These are phyloP conservation scores for Grammothele lineata DNA, from an alignment of 768 basidiomycete genomes.

Conservation along the genomic window DNA sequence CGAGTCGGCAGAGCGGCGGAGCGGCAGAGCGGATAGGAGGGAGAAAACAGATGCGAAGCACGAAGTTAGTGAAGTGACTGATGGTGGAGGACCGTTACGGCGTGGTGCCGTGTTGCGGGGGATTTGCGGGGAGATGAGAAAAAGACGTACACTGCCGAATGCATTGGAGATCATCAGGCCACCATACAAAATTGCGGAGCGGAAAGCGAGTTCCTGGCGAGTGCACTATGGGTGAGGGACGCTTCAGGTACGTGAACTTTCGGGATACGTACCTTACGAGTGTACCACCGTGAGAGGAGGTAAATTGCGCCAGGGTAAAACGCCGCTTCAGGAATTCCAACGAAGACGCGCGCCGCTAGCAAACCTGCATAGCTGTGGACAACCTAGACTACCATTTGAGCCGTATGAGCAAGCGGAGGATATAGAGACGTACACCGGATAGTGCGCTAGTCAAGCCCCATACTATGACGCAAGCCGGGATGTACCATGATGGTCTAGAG, in stretches of 20 bases:
- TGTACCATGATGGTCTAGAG: slow-evolving; percentile 55
- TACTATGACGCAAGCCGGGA: slow-evolving; percentile 51
- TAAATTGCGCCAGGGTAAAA: slow-evolving; percentile 59
- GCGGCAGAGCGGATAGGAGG: neutral
- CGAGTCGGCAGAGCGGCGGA: no score
- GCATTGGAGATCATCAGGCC: slow-evolving; percentile 64
- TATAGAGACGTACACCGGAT: slow-evolving; percentile 45
- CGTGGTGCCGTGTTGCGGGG: no score
- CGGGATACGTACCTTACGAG: slow-evolving; percentile 22
- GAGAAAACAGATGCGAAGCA: neutral
- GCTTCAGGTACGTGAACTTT: no score
- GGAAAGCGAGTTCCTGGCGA: slow-evolving; percentile 57
- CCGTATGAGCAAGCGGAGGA: neutral
- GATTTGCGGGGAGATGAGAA: no score
- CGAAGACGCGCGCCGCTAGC: slow-evolving; percentile 52
- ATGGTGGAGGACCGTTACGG: no score
- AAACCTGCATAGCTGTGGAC: slow-evolving; percentile 53
- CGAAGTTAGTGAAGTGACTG: no score
- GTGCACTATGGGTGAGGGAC: slow-evolving; percentile 5
- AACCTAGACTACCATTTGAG: slow-evolving; percentile 31
- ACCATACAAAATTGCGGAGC: slow-evolving; percentile 55
- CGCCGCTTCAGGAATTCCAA: slow-evolving; percentile 63
- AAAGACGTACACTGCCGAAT: slow-evolving; percentile 51
- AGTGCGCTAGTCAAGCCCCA: slow-evolving; percentile 64
- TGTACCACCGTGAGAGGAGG: slow-evolving; percentile 36